Base-by-base conservation (phyloP, 768 basidiomycete species). In the Leccinum subgranulosum region DNA sequence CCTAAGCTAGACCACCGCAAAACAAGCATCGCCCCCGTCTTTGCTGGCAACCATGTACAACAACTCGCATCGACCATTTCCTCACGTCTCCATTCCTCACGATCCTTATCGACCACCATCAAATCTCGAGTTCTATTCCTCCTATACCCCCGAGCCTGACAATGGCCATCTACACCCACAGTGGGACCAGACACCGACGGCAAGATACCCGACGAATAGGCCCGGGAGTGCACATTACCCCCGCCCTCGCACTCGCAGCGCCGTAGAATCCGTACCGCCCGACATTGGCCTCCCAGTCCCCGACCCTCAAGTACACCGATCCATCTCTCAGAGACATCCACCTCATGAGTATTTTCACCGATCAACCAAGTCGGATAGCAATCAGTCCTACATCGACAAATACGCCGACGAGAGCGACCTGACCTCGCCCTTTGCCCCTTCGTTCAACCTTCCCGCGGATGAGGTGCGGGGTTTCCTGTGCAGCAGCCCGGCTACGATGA, bases 261-360 rank as follows among this genome's bases (percentile, higher is more conserved):
- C 70, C n/a, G 62, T 73, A 21, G 70, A 75, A 50, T 59, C 58
- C 5, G 61, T 64, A 7, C 56, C 64, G 34, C 57, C 67, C 8
- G 64, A 67, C 8, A 67, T 81, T 17, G 59, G 75, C 6, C 82
- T 84, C 27, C 64, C 49, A 50, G 51, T 31, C 59, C 81, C 84
- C 25, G 81, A 86, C 49, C 79, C 84, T 12, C 78, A 81, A 59
- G 58, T 83, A 28, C 74, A 79, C 56, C 79, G 81, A 53, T 76
- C 81, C 17, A 62, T 69, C 6, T 84, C 83, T 12, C 68, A 73
- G 27, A 58, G 69, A 69, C 62, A 67, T 51, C 60, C 69, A 52
- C 56, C 65, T 54, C 46, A 69, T 58, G 59, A 66, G 60, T 53
- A 69, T 61, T 52, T 70, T 9, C 76, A 81, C 62, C 72, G 75